Evolutionary conservation across 2,329 filamentous ascomycete genomes (phyloP).

Genomic region (Aureobasidium pullulans): DNA sequence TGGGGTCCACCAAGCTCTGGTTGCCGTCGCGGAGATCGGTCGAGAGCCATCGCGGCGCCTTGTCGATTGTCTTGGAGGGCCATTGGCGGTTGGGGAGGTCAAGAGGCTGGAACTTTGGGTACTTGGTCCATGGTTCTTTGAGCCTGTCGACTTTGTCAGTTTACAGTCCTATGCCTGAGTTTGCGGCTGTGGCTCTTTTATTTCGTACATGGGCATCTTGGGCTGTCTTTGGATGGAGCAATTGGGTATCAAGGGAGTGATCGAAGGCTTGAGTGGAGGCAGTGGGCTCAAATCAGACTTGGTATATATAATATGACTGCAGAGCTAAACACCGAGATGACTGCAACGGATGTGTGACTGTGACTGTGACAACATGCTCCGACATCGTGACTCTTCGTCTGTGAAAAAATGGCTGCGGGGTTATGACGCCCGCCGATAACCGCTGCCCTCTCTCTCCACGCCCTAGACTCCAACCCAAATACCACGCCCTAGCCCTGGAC

Average conservation of each 20-base stretch:
- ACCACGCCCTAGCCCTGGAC: neutral
- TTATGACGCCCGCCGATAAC: neutral
- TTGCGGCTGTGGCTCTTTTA: neutral
- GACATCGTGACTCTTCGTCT: slow-evolving; percentile 7
- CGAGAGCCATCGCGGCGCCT: slow-evolving; percentile 83
- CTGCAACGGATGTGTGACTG: neutral
- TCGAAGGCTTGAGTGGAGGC: neutral
- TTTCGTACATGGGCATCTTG: slow-evolving; percentile 17
- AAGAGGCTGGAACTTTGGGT: slow-evolving; percentile 61
- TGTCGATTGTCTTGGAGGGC: slow-evolving; percentile 74
- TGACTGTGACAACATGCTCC: neutral
- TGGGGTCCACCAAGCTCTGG: slow-evolving; percentile 86
- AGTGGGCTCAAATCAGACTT: neutral
- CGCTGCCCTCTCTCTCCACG: neutral
- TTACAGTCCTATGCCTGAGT: neutral
- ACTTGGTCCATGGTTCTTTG: slow-evolving; percentile 69
- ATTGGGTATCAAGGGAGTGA: neutral
- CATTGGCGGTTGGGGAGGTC: slow-evolving; percentile 68
- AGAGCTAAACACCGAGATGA: neutral
- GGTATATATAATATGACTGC: neutral
- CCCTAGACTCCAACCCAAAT: neutral
- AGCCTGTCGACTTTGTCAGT: slow-evolving; percentile 39
- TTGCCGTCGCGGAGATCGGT: slow-evolving; percentile 89
- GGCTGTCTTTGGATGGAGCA: neutral
- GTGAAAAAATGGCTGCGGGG: slow-evolving; percentile 4